These are phyloP conservation scores for Pseudonitzschia multiseries DNA, from an alignment of 108 stramenopile genomes.

Conservation along the genomic window DNA sequence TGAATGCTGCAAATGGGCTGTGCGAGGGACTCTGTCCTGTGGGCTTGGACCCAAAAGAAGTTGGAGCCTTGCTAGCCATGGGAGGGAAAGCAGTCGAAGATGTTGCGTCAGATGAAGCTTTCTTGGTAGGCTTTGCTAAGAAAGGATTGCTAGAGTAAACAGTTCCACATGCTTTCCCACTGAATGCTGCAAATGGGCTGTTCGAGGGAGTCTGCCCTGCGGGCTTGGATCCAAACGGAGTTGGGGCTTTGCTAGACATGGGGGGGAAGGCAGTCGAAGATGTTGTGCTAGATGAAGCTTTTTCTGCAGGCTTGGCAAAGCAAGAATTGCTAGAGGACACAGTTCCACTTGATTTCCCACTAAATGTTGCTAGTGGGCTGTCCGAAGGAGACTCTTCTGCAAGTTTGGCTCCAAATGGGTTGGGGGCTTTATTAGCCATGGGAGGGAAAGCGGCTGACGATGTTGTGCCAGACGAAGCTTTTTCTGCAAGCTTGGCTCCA, in stretches of 20 bases:
- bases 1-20: no score
- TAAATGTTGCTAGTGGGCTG: no score
- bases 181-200: no score
- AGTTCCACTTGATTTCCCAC: no score
- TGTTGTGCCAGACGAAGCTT: not conserved
- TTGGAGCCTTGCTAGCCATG: constrained; percentile 54
- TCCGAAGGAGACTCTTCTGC: not conserved
- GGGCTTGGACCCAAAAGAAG: constrained; percentile 24
- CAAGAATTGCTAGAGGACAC: not conserved
- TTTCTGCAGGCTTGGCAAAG: not conserved
- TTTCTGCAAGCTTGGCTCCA: constrained; percentile 17
- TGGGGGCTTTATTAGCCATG: constrained; percentile 46
- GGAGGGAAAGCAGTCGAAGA: constrained; percentile 47
- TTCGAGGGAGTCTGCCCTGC: not conserved
- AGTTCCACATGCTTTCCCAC: no score
- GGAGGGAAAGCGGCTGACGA: constrained; percentile 47
- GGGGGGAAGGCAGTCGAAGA: constrained; percentile 47
- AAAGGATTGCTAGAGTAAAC: not conserved
- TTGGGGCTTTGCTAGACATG: constrained; percentile 54
- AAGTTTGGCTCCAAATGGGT: constrained; percentile 27
- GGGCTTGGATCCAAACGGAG: constrained; percentile 25
- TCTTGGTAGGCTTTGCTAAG: not conserved
- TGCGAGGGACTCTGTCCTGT: not conserved
- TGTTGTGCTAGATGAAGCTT: not conserved
- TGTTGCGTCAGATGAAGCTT: not conserved